Evolutionary conservation across 2,329 filamentous ascomycete species (phyloP).

Genomic region (Pleochaeta shiraiana): DNA sequence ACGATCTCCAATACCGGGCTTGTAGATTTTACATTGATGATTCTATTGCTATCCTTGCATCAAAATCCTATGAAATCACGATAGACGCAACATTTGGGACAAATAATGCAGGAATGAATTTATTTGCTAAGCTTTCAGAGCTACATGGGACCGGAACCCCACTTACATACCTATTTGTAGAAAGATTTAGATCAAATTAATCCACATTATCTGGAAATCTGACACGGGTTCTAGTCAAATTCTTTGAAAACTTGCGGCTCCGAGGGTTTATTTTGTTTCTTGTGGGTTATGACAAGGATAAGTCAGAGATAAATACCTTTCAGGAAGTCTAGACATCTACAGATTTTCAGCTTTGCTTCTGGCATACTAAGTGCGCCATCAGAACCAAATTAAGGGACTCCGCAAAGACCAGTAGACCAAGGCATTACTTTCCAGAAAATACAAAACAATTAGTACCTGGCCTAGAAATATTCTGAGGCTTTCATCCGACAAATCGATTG

Average conservation of each 20-base stretch:
- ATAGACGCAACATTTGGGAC: not conserved
- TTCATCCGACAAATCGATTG: too few relatives aligned
- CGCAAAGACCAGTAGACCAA: not conserved
- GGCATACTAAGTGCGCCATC: too few relatives aligned
- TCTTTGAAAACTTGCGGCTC: not conserved
- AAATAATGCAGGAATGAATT: not conserved
- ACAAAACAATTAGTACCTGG: not conserved
- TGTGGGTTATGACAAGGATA: not conserved
- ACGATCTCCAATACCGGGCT: too few relatives aligned
- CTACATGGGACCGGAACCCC: not conserved
- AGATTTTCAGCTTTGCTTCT: too few relatives aligned
- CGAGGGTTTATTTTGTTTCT: not conserved
- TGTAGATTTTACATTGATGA: not conserved
- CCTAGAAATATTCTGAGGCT: not conserved
- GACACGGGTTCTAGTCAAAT: not conserved
- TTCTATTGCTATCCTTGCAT: not conserved
- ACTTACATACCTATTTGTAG: not conserved
- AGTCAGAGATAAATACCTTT: not conserved
- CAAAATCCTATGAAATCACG: not conserved
- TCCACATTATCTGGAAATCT: not conserved
- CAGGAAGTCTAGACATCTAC: not conserved
- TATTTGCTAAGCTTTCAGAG: not conserved
- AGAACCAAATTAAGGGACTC: too few relatives aligned
- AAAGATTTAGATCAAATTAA: not conserved
- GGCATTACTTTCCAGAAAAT: too few relatives aligned